phyloP scores from a whole-genome alignment of 345 rosid species.

The Acer negundo region DNA sequence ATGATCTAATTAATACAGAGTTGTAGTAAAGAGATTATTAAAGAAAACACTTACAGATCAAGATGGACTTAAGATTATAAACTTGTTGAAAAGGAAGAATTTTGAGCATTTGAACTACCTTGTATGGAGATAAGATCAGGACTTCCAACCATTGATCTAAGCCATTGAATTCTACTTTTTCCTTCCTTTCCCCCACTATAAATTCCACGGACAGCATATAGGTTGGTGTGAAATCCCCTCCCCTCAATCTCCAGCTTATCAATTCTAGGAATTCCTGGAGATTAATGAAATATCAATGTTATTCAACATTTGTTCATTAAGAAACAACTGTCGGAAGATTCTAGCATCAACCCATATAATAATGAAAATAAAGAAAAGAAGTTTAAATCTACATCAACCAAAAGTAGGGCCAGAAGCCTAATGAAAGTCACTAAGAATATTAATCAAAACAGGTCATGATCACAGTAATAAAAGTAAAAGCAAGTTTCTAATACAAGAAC shows the following conservation, averaged over 20 bases:
- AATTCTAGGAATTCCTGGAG: slow-evolving; percentile 78
- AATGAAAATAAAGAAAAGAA: not conserved
- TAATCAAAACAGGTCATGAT: not conserved
- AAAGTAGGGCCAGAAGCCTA: not conserved
- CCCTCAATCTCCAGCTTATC: slow-evolving; percentile 96
- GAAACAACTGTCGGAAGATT: slow-evolving; percentile 1
- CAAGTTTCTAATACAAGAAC: not conserved
- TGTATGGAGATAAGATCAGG: slow-evolving; percentile 94
- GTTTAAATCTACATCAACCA: not conserved
- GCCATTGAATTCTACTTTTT: slow-evolving; percentile 96
- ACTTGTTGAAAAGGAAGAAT: not conserved
- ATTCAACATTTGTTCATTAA: slow-evolving; percentile 1
- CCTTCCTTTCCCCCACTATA: slow-evolving; percentile 98
- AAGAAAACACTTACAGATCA: not conserved
- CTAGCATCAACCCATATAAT: not conserved
- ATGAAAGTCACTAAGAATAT: too few relatives aligned
- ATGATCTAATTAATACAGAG: not conserved
- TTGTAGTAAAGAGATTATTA: not conserved
- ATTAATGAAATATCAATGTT: not conserved
- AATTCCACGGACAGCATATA: slow-evolving; percentile 77
- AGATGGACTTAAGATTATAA: not conserved
- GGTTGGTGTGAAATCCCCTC: slow-evolving; percentile 87
- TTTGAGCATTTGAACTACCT: slow-evolving; percentile 46
- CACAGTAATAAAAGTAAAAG: not conserved
- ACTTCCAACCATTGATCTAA: slow-evolving; percentile 95